These are phyloP conservation scores for Colletotrichum shisoi DNA, from an alignment of 2,329 filamentous ascomycete genomes.

Conservation along the genomic window DNA sequence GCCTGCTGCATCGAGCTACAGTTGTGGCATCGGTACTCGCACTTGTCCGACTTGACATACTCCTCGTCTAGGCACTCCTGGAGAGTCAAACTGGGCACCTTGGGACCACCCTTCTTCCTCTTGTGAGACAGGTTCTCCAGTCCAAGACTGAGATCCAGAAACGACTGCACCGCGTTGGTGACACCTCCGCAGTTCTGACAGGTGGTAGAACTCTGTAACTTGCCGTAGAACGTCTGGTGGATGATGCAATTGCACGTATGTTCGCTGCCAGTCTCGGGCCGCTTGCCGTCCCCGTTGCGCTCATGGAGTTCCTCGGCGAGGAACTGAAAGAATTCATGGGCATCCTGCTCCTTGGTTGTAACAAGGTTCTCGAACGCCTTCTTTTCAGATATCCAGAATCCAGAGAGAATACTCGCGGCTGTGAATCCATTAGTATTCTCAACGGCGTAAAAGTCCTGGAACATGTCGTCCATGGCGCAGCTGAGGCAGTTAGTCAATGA, in stretches of 20 bases:
- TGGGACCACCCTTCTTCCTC: slow-evolving; percentile 62
- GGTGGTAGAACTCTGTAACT: slow-evolving; percentile 87
- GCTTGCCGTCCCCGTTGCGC: slow-evolving; percentile 76
- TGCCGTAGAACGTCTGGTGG: slow-evolving; percentile 93
- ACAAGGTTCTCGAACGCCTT: slow-evolving; percentile 77
- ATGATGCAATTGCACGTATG: slow-evolving; percentile 86
- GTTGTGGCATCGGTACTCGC: slow-evolving; percentile 85
- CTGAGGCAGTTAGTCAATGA: slow-evolving; percentile 68
- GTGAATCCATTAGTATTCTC: slow-evolving; percentile 90
- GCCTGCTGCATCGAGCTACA: slow-evolving; percentile 82
- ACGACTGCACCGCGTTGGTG: slow-evolving; percentile 84
- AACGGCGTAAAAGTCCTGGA: slow-evolving; percentile 73
- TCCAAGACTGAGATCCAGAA: slow-evolving; percentile 88
- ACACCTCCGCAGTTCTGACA: slow-evolving; percentile 87
- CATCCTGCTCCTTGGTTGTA: slow-evolving; percentile 94
- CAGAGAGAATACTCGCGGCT: slow-evolving; percentile 85
- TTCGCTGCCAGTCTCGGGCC: slow-evolving; percentile 65
- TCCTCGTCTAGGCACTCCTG: slow-evolving; percentile 82
- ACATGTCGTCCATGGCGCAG: slow-evolving; percentile 77
- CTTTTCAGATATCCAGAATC: slow-evolving; percentile 86
- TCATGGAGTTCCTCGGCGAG: slow-evolving; percentile 90
- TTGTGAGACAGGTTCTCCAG: slow-evolving; percentile 79
- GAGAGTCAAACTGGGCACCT: slow-evolving; percentile 62
- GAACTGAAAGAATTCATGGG: slow-evolving; percentile 97
- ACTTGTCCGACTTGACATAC: slow-evolving; percentile 86